phyloP scores from a whole-genome alignment of 768 basidiomycete genomes.

The Tricholoma bakamatsutake region DNA sequence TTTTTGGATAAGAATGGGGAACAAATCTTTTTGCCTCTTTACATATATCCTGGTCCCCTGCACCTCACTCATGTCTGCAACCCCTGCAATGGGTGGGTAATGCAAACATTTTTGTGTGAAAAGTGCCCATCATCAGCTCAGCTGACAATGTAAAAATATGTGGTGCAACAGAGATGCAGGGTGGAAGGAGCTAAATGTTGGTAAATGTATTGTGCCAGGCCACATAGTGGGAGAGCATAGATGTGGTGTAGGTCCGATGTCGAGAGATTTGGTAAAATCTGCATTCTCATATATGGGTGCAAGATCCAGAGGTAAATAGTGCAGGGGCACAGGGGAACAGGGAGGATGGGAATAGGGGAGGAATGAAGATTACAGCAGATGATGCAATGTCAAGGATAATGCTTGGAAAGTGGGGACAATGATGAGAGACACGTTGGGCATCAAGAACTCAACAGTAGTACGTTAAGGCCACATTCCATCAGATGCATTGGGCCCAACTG shows the following conservation, averaged over 20 bases:
- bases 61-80: too few species aligned
- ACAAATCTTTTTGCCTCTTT: background rate
- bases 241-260: background rate
- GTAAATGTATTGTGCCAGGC: too few species aligned
- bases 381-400: background rate
- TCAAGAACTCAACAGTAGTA: background rate
- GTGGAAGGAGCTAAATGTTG: background rate
- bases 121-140: background rate
- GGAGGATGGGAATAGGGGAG: background rate
- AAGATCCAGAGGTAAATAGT: background rate
- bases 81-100: too few species aligned
- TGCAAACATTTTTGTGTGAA: too few species aligned
- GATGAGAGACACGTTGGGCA: background rate
- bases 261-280: background rate
- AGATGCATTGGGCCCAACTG: too few species aligned
- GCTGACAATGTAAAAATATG: background rate
- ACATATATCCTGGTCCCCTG: background rate
- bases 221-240: background rate
- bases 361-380: too few species aligned
- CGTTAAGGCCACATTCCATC: too few species aligned
- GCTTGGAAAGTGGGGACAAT: background rate
- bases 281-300: background rate
- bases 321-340: background rate
- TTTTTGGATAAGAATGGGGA: background rate
- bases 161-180: background rate